phyloP scores from a whole-genome alignment of 305 asterid species.

The Ilex paraguariensis region DNA sequence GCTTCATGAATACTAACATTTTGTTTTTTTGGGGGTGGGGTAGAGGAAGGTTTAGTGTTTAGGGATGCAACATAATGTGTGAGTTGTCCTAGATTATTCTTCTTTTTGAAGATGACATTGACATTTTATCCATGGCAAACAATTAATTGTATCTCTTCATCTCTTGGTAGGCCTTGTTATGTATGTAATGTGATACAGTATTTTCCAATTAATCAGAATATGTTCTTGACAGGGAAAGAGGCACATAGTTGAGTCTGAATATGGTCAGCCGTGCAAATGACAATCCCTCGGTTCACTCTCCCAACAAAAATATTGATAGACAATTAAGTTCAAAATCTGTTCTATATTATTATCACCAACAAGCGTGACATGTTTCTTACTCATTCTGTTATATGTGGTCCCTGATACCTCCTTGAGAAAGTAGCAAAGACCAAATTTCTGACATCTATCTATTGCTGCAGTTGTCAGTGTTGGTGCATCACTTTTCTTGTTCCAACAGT shows the following conservation, averaged over 20 bases:
- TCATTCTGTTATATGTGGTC: neutral
- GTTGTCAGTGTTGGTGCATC: constrained; percentile 95
- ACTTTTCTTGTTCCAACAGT: constrained; percentile 87
- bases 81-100: too few relatives aligned
- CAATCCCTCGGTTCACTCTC: neutral
- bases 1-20: too few relatives aligned
- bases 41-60: too few relatives aligned
- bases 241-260: neutral
- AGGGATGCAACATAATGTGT: too few relatives aligned
- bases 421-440: neutral
- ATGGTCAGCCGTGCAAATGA: neutral
- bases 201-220: neutral
- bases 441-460: constrained; percentile 30
- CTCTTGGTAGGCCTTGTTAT: neutral
- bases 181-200: neutral
- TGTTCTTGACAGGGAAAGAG: neutral
- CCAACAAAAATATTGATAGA: neutral
- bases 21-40: too few relatives aligned
- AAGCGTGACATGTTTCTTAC: neutral
- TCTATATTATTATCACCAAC: neutral
- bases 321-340: neutral
- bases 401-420: too few relatives aligned
- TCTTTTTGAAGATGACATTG: too few relatives aligned
- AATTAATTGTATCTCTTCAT: too few relatives aligned
- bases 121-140: too few relatives aligned